These are phyloP conservation scores for Pythium sp. DNA, from an alignment of 352 stramenopile species.

Conservation along the genomic window DNA sequence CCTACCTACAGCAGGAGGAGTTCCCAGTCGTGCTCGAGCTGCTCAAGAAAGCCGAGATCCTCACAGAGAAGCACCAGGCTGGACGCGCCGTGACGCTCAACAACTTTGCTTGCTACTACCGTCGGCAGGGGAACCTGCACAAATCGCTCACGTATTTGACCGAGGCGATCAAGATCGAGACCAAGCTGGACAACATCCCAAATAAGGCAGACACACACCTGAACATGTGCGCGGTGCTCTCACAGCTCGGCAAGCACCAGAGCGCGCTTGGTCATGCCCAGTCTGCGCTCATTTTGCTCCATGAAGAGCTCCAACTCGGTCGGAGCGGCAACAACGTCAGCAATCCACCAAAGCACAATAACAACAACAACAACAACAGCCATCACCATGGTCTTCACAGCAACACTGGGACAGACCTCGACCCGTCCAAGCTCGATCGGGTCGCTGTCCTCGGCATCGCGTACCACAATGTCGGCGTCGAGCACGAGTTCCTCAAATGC, in stretches of 20 bases:
- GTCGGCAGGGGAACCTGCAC: constrained; percentile 88
- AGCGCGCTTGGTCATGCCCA: constrained; percentile 91
- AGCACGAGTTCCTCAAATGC: constrained; percentile 94
- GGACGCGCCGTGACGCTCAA: constrained; percentile 92
- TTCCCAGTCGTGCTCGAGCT: constrained; percentile 91
- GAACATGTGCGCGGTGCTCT: constrained; percentile 94
- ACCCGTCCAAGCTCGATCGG: constrained; percentile 74
- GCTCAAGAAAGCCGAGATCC: constrained; percentile 93
- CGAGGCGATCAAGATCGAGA: constrained; percentile 91
- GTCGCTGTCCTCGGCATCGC: constrained; percentile 92
- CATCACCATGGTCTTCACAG: background rate
- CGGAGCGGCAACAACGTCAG: constrained; percentile 9
- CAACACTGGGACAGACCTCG: constrained; percentile 6
- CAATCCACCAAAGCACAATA: constrained; percentile 19
- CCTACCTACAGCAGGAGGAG: constrained; percentile 93
- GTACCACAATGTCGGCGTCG: constrained; percentile 95
- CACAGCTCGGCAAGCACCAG: constrained; percentile 88
- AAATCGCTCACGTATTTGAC: constrained; percentile 91
- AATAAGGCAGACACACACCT: constrained; percentile 94
- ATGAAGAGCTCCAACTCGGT: constrained; percentile 88
- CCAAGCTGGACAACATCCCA: constrained; percentile 73
- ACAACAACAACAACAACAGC: constrained; percentile 17
- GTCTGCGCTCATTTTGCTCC: constrained; percentile 89
- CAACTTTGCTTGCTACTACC: constrained; percentile 94
- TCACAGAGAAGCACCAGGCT: constrained; percentile 84